Percentiles rank a stretch among this genome's conserved stretches.
Evolutionary conservation across 371 early-diverging fungal species (phyloP).

Genomic region (Actinomucor elegans): DNA sequence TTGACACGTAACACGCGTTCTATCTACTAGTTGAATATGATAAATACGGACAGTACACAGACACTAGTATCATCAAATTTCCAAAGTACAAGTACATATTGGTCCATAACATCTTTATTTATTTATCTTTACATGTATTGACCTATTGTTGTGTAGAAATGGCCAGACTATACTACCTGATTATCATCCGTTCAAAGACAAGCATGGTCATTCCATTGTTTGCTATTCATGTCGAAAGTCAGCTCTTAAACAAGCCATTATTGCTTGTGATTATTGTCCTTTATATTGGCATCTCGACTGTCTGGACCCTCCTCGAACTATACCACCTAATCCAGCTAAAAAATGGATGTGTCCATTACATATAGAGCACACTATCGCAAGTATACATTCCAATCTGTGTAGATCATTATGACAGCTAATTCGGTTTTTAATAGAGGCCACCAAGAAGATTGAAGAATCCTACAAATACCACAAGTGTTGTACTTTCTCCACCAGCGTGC

Average conservation of each 20-base stretch:
- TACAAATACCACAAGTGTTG: too few species aligned
- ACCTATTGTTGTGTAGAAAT: too few species aligned
- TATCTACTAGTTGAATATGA: slow-evolving; percentile 53
- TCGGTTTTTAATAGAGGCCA: slow-evolving; percentile 14
- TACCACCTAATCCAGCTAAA: slow-evolving; percentile 56
- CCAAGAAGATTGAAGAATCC: slow-evolving; percentile 22
- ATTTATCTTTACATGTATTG: neutral
- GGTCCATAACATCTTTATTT: neutral
- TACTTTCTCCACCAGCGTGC: neutral
- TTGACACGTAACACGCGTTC: too few species aligned
- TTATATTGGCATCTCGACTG: slow-evolving; percentile 90
- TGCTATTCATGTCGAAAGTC: slow-evolving; percentile 68
- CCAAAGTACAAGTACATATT: slow-evolving; percentile 25
- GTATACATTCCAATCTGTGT: neutral
- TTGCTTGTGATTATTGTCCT: slow-evolving; percentile 83
- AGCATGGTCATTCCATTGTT: slow-evolving; percentile 49
- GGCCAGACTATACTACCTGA: slow-evolving; percentile 46
- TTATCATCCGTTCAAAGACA: slow-evolving; percentile 49
- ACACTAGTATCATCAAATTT: slow-evolving; percentile 40
- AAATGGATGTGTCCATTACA: slow-evolving; percentile 93
- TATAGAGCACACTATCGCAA: slow-evolving; percentile 64
- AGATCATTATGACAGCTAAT: too few species aligned
- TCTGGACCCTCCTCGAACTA: slow-evolving; percentile 69
- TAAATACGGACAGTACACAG: slow-evolving; percentile 59
- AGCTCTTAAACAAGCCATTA: slow-evolving; percentile 52